Base-by-base conservation (phyloP, 73 alveolate genomes). In the Loxodes magnus region DNA sequence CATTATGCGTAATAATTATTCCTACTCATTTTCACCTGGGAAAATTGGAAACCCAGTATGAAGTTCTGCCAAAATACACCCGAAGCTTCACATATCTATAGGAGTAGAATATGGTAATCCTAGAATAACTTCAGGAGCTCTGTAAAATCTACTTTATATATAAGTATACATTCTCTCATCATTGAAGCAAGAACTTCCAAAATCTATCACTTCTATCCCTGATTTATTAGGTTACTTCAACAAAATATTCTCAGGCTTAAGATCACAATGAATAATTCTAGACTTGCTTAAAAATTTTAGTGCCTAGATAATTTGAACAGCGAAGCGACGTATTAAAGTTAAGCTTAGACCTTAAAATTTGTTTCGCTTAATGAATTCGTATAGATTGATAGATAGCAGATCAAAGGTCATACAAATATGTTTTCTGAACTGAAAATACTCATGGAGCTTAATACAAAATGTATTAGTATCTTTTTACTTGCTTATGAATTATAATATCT, bases 71-170 rank as follows among this genome's bases (percentile, higher is more conserved):
- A 90, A 74, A 5, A 90, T 74, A 70, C 98, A 90, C 15, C 89
- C 98, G 41, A 87, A 73, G 44, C 95, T 77, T 97, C 98, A 90
- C 85, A 90, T 90, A 79, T 90, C 98, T 15, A 87, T 90, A n/a
- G 86, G 83, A 25, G 79, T 77, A 30, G 94, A 84, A 64, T 90
- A 90, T 24, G 86, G 79, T 42, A 87, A 68, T 7, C 98, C 98
- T 27, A 90, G 84, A 51, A 90, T 90, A 5, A 90, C 84, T 64
- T 90, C 98, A 15, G 98, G 98, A 5, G 96, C 94, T 58, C 98
- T 56, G 62, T 90, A 90, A 61, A 78, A 88, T 52, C 98, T 62
- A 36, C 93, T 67, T 53, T 90, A 80, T 3, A 90, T 87, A 51
- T 90, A 83, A 10, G 95, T 83, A 49, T 83, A 83, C 14, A 79